phyloP scores from a whole-genome alignment of 129 eudicot genomes.

The Flaveria robusta region DNA sequence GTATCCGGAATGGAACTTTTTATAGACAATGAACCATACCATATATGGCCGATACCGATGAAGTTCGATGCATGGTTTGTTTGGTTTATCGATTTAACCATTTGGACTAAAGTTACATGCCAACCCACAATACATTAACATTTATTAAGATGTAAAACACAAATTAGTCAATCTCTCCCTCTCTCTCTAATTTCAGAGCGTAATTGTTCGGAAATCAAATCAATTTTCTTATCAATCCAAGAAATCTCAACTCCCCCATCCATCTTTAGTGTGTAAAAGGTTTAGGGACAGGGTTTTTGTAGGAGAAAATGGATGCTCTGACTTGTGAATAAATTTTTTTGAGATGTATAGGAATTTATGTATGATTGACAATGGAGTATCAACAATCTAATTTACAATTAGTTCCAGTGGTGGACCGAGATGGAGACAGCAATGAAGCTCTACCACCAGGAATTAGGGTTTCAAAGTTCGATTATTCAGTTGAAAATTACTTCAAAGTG shows the following conservation, averaged over 20 bases:
- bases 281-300: background rate
- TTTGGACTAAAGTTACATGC: background rate
- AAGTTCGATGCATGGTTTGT: background rate
- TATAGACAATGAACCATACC: background rate
- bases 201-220: background rate
- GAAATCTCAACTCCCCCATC: background rate
- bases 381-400: slow-evolving; percentile 19
- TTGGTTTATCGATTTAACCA: background rate
- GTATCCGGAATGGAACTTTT: background rate
- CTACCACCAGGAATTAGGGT: slow-evolving; percentile 33
- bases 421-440: slow-evolving; percentile 5
- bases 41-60: background rate
- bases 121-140: background rate
- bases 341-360: background rate
- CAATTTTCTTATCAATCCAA: background rate
- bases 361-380: slow-evolving; percentile 10
- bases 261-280: background rate
- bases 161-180: background rate
- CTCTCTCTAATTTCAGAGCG: background rate
- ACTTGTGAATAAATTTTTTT: background rate
- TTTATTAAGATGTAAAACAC: background rate
- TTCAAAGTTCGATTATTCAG: slow-evolving; percentile 60
- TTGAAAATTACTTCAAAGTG: slow-evolving; percentile 62
- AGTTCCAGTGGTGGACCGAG: slow-evolving; percentile 2
- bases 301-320: background rate